Evolutionary conservation across 2,329 filamentous ascomycete species (phyloP).

Genomic region (Aphanocladium album): DNA sequence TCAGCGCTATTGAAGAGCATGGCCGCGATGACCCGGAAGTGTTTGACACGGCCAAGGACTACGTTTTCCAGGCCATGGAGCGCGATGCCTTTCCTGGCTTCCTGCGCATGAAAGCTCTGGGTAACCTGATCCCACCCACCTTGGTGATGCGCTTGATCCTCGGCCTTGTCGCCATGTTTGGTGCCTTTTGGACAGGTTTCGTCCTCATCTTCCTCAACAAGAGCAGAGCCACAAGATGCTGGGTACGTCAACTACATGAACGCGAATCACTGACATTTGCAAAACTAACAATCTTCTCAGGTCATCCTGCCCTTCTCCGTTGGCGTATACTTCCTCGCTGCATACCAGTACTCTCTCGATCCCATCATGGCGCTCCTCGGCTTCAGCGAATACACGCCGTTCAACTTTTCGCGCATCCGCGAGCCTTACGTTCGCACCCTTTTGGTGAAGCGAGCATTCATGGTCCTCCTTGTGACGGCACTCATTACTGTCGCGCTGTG

Average conservation of each 20-base stretch:
- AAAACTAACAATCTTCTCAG: constrained; percentile 23
- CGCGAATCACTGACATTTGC: too few species aligned
- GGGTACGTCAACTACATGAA: constrained; percentile 70
- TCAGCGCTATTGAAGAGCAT: constrained; percentile 80
- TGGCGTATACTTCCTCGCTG: constrained; percentile 80
- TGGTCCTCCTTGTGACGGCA: constrained; percentile 71
- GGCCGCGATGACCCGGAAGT: constrained; percentile 94
- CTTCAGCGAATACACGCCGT: constrained; percentile 92
- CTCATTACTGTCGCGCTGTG: constrained; percentile 77
- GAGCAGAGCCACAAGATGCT: constrained; percentile 68
- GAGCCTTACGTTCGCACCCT: constrained; percentile 89
- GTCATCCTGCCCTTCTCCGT: constrained; percentile 85
- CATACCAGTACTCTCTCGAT: constrained; percentile 94
- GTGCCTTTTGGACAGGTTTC: constrained; percentile 89
- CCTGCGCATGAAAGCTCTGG: constrained; percentile 87
- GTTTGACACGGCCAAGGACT: constrained; percentile 96
- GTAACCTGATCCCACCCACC: constrained; percentile 89
- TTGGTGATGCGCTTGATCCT: constrained; percentile 80
- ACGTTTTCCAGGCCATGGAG: constrained; percentile 99
- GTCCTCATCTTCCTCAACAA: constrained; percentile 87
- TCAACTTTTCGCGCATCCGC: constrained; percentile 80
- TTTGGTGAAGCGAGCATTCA: constrained; percentile 74
- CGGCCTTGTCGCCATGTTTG: constrained; percentile 82
- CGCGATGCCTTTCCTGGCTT: constrained; percentile 98
- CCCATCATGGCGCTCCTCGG: constrained; percentile 85